Evolutionary conservation across 2,329 filamentous ascomycete genomes (phyloP).

Genomic region (Apiospora marii): DNA sequence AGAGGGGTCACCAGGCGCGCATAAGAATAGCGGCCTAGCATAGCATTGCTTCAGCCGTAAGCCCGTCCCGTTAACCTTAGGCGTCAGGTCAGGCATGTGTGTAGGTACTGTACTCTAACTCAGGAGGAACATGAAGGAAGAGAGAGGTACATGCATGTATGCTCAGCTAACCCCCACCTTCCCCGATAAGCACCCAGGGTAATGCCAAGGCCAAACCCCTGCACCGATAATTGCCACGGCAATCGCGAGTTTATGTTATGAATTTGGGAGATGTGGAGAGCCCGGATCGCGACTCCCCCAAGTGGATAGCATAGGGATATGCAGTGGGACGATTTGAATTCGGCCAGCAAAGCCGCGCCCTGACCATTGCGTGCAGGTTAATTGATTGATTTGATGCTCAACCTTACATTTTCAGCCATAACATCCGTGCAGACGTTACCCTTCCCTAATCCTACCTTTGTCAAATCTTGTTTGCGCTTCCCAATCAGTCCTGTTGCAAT

Average conservation of each 20-base stretch:
- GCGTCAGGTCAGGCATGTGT: background rate
- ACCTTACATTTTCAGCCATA: slow-evolving; percentile 22
- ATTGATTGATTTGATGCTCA: background rate
- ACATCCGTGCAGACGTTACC: slow-evolving; percentile 23
- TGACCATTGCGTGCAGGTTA: slow-evolving; percentile 6
- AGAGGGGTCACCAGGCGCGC: slow-evolving; percentile 2
- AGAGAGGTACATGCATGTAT: background rate
- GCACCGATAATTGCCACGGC: background rate
- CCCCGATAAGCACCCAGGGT: background rate
- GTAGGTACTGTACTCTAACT: no score
- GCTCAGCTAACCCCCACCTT: background rate
- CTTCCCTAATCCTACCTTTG: slow-evolving; percentile 9
- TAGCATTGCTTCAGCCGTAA: background rate
- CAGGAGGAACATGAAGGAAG: no score
- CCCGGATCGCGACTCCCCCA: slow-evolving; percentile 9
- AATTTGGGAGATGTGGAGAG: background rate
- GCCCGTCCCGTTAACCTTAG: background rate
- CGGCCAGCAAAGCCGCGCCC: slow-evolving; percentile 1
- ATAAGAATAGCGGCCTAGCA: background rate
- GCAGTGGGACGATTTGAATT: slow-evolving; percentile 17
- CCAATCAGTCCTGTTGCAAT: slow-evolving; percentile 7
- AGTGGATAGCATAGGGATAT: slow-evolving; percentile 12
- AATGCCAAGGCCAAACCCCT: background rate
- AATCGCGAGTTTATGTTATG: slow-evolving; percentile 18
- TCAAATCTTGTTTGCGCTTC: slow-evolving; percentile 23